A percentile compares a stretch with the other conserved stretches of the same genome.
These are phyloP conservation scores for Penicillium vulpinum DNA, from an alignment of 2,329 filamentous ascomycete species.

Conservation along the genomic window DNA sequence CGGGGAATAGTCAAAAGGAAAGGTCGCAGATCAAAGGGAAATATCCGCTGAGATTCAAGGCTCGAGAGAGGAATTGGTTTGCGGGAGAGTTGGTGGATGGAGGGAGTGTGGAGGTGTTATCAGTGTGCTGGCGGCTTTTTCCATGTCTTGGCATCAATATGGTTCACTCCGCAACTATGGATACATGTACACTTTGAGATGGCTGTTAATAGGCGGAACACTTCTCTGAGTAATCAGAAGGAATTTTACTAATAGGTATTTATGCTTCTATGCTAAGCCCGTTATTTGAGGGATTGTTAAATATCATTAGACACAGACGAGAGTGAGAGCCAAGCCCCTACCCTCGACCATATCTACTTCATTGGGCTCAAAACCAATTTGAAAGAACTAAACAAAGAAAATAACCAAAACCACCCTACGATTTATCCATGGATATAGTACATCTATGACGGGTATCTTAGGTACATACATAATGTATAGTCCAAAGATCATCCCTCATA, in stretches of 20 bases:
- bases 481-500: not conserved
- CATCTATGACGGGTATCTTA: not conserved
- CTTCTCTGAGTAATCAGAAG: not conserved
- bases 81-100: conserved; percentile 9
- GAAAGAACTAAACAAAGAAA: not conserved
- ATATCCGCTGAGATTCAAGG: not conserved
- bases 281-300: too few relatives aligned
- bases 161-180: not conserved
- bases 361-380: not conserved
- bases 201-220: not conserved
- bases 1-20: not conserved
- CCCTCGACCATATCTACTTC: not conserved
- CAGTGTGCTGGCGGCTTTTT: conserved; percentile 25
- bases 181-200: not conserved
- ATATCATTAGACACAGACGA: not conserved
- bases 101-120: conserved; percentile 21
- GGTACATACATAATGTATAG: not conserved
- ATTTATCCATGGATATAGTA: too few relatives aligned
- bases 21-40: not conserved
- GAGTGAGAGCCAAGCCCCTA: not conserved
- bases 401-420: too few relatives aligned
- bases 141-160: conserved; percentile 25
- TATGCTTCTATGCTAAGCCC: not conserved
- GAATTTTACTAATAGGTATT: not conserved
- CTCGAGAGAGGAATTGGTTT: conserved; percentile 1